A percentile compares a stretch with the other conserved stretches of the same genome.
Conservation (phyloP, 1,284 basidiomycete genomes). For the Anthracocystis setariae region DNA sequence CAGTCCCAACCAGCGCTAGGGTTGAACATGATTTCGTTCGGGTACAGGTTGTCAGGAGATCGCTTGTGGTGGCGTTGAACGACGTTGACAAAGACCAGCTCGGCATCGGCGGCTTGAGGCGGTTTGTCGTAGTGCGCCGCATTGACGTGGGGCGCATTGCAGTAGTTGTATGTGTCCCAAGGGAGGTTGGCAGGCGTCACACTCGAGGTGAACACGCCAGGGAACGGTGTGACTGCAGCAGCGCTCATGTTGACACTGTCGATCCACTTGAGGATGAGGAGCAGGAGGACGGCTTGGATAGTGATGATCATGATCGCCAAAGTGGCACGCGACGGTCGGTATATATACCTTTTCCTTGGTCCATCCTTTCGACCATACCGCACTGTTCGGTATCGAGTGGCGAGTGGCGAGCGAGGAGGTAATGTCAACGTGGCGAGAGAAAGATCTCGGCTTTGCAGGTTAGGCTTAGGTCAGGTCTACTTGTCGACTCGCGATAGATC, state of each 20-base stretch:
- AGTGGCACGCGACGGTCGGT: neutral
- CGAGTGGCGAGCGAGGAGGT: neutral
- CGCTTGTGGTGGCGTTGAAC: slow-evolving; percentile 58
- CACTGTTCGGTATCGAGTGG: neutral
- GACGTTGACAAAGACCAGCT: slow-evolving; percentile 50
- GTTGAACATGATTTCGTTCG: slow-evolving; percentile 71
- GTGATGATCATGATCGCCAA: neutral
- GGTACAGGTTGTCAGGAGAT: slow-evolving; percentile 71
- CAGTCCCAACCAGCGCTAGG: slow-evolving; percentile 56
- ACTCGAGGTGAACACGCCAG: slow-evolving; percentile 30
- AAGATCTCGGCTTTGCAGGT: too few relatives aligned
- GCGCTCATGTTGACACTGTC: slow-evolving; percentile 12
- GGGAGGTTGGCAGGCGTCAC: slow-evolving; percentile 25
- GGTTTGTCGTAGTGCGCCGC: slow-evolving; percentile 29
- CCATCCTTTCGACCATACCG: neutral
- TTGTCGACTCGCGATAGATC: too few relatives aligned
- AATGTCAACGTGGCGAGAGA: neutral
- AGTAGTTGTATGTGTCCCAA: slow-evolving; percentile 54
- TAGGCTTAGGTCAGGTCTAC: too few relatives aligned
- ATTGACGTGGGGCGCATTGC: slow-evolving; percentile 48
- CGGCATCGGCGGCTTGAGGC: slow-evolving; percentile 26
- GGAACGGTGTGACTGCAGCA: slow-evolving; percentile 18
- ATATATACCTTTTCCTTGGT: slow-evolving; percentile 2
- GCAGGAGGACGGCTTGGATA: neutral
- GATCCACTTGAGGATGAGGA: neutral